phyloP scores from a whole-genome alignment of 805 yeast species.

The Saccharomyces kudriavzevii region DNA sequence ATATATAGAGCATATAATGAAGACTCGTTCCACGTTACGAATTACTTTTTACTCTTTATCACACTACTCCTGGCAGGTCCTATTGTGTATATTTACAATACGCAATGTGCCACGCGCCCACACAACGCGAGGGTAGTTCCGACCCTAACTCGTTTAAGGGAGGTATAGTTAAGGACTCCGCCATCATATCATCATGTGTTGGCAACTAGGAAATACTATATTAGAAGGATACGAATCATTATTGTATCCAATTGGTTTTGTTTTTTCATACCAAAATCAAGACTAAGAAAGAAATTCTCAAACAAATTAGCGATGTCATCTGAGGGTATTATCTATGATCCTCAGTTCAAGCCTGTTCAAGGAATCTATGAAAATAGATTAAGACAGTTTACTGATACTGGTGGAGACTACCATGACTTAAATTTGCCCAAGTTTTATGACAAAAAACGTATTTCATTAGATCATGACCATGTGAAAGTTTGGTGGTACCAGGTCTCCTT shows the following conservation, averaged over 20 bases:
- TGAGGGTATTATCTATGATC: constrained; percentile 30
- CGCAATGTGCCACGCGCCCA: background rate
- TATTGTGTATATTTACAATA: background rate
- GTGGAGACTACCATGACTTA: constrained; percentile 65
- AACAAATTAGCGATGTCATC: constrained; percentile 11
- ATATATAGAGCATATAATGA: background rate
- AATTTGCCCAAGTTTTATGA: constrained; percentile 81
- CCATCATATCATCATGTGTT: background rate
- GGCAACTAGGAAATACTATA: background rate
- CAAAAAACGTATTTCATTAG: constrained; percentile 38
- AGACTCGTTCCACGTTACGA: background rate
- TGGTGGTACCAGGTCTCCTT: constrained; percentile 69
- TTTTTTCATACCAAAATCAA: background rate
- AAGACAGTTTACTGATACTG: constrained; percentile 54
- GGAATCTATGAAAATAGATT: constrained; percentile 48
- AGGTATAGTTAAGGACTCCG: background rate
- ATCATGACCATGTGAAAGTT: constrained; percentile 44
- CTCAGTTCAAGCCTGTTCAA: constrained; percentile 62
- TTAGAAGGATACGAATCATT: background rate
- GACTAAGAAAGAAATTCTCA: background rate
- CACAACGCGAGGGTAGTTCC: background rate
- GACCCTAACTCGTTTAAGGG: background rate
- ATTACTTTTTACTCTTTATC: background rate
- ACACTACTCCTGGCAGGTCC: background rate
- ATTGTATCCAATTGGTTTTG: background rate